phyloP scores from a whole-genome alignment of 148 eudicot species.

The Nepenthes mirabilis region DNA sequence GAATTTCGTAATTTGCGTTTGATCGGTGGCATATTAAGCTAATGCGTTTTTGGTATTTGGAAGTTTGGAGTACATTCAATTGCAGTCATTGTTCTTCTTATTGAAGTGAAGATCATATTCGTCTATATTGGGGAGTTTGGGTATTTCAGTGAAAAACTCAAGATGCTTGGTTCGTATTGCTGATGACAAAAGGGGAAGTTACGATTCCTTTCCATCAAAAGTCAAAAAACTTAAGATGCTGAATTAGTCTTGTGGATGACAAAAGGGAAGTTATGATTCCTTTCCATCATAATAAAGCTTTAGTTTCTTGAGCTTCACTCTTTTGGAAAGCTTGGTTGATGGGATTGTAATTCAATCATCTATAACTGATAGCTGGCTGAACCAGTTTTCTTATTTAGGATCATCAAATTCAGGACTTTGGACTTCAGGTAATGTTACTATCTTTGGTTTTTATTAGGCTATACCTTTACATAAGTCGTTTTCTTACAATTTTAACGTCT shows the following conservation, averaged over 20 bases:
- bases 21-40: too few species aligned
- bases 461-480: too few species aligned
- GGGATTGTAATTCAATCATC: conserved; percentile 5
- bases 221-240: conserved; percentile 10
- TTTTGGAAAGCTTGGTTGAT: neutral
- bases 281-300: conserved; percentile 21
- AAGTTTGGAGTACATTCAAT: neutral
- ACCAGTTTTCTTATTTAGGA: neutral
- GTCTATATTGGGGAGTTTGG: neutral
- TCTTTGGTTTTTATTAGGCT: neutral
- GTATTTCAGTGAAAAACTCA: conserved; percentile 5
- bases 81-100: neutral
- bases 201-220: conserved; percentile 28
- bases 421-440: neutral
- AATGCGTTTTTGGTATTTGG: neutral
- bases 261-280: conserved; percentile 24
- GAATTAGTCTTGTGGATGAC: conserved; percentile 18
- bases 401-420: neutral
- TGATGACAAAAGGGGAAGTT: conserved; percentile 21
- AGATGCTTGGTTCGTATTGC: conserved; percentile 12
- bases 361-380: neutral
- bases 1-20: too few species aligned
- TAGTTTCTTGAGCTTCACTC: conserved; percentile 15
- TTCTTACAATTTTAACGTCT: too few species aligned
- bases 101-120: too few species aligned